Conservation (phyloP, 108 stramenopile genomes). For the Cyclotella baltica region DNA sequence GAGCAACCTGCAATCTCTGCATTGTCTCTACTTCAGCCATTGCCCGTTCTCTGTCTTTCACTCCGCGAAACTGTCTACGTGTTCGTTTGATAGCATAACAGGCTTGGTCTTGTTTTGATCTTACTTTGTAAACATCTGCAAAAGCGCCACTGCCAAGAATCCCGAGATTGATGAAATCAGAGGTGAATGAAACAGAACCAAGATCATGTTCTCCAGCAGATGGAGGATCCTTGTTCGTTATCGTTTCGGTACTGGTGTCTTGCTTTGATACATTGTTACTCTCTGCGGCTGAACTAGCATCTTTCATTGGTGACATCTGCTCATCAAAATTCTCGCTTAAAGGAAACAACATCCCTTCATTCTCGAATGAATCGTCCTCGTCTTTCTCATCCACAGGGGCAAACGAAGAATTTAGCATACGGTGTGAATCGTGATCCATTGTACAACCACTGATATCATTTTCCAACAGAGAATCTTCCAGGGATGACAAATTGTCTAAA, state of each 20-base stretch:
- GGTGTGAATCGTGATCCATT: constrained; percentile 29
- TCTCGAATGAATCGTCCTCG: constrained; percentile 29
- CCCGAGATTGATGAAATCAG: constrained; percentile 72
- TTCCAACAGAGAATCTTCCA: constrained; percentile 77
- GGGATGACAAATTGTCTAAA: constrained; percentile 70
- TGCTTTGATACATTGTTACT: constrained; percentile 1
- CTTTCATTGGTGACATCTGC: constrained; percentile 21
- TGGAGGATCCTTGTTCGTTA: constrained; percentile 2
- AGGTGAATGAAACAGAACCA: constrained; percentile 57
- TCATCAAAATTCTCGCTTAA: constrained; percentile 24
- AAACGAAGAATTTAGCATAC: constrained; percentile 25
- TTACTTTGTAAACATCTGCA: constrained; percentile 88
- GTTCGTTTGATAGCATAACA: constrained; percentile 86
- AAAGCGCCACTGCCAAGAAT: constrained; percentile 81
- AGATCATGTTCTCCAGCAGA: constrained; percentile 17
- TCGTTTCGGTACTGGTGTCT: constrained; percentile 3
- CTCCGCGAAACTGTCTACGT: constrained; percentile 81
- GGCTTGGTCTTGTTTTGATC: constrained; percentile 59
- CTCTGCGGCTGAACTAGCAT: not conserved
- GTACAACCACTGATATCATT: constrained; percentile 61
- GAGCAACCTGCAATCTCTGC: constrained; percentile 74
- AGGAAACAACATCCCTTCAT: constrained; percentile 29
- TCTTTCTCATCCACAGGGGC: constrained; percentile 36
- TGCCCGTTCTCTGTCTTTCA: constrained; percentile 77
- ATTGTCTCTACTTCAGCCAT: constrained; percentile 83